Percentiles rank a stretch among this genome's conserved stretches.
Conservation (phyloP, 345 rosid species). For the Turritis glabra region DNA sequence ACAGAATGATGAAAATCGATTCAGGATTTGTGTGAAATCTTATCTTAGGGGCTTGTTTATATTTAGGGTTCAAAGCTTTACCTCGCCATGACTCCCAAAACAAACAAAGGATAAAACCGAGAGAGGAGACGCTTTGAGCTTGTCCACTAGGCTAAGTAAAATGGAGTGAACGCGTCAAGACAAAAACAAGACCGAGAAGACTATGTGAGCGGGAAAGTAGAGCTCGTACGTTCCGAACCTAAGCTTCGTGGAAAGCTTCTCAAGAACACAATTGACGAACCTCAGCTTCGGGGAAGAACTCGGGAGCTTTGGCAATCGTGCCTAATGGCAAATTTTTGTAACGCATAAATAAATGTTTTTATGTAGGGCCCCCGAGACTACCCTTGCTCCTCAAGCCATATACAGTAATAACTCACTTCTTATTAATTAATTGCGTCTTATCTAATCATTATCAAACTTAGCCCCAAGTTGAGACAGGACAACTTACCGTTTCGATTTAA, state of each 20-base stretch:
- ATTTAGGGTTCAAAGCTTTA: conserved; percentile 27
- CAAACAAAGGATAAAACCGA: neutral
- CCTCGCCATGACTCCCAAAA: conserved; percentile 45
- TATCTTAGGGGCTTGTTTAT: neutral
- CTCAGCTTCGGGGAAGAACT: conserved; percentile 3
- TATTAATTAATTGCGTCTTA: neutral
- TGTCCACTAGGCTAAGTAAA: conserved; percentile 44
- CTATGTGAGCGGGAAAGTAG: conserved; percentile 48
- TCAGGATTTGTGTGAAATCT: neutral
- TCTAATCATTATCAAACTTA: neutral
- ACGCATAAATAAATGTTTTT: neutral
- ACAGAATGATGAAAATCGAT: too few species aligned
- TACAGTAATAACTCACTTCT: neutral
- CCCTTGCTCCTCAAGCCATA: conserved; percentile 58
- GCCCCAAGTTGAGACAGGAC: neutral
- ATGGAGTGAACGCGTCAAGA: conserved; percentile 27
- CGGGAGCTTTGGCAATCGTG: conserved; percentile 41
- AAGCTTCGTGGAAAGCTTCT: conserved; percentile 41
- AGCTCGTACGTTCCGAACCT: conserved; percentile 36
- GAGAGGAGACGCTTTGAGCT: neutral
- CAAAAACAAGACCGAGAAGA: conserved; percentile 28
- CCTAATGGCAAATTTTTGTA: conserved; percentile 38
- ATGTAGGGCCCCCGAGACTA: conserved; percentile 29
- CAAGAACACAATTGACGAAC: conserved; percentile 9
- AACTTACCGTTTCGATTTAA: too few species aligned